phyloP scores from a whole-genome alignment of 345 rosid genomes.

The Aquilaria yunnanensis region DNA sequence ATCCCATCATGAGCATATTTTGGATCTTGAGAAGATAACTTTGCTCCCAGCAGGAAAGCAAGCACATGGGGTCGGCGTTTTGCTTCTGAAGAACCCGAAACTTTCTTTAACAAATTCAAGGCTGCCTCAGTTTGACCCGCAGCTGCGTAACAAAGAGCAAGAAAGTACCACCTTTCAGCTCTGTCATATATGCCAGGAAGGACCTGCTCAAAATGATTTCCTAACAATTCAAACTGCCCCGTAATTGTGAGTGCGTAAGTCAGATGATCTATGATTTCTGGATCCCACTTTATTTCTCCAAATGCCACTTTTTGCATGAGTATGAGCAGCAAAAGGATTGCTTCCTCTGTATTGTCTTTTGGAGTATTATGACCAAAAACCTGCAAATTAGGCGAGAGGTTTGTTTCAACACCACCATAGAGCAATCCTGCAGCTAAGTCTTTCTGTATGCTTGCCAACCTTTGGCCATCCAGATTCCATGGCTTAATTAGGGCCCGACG shows the following conservation, averaged over 20 bases:
- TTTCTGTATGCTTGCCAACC: conserved; percentile 70
- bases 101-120: conserved; percentile 62
- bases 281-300: conserved; percentile 76
- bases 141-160: conserved; percentile 84
- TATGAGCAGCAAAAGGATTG: conserved; percentile 63
- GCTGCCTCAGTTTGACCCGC: conserved; percentile 66
- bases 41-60: conserved; percentile 74
- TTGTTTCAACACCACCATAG: conserved; percentile 70
- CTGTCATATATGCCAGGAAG: conserved; percentile 65
- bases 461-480: conserved; percentile 80
- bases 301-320: conserved; percentile 61
- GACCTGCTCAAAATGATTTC: conserved; percentile 64
- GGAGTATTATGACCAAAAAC: conserved; percentile 33
- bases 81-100: conserved; percentile 64
- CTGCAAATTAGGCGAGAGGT: conserved; percentile 33
- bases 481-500: conserved; percentile 69
- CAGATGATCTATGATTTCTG: conserved; percentile 79
- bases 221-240: conserved; percentile 62
- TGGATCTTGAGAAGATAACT: conserved; percentile 63
- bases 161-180: conserved; percentile 84
- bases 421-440: conserved; percentile 70
- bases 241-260: conserved; percentile 68
- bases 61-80: conserved; percentile 42
- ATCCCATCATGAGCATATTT: conserved; percentile 62
- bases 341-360: conserved; percentile 64